A percentile compares a stretch with the other conserved stretches of the same genome.
These are phyloP conservation scores for Trichoderma citrinoviride DNA, from an alignment of 2,329 filamentous ascomycete genomes.

Conservation along the genomic window DNA sequence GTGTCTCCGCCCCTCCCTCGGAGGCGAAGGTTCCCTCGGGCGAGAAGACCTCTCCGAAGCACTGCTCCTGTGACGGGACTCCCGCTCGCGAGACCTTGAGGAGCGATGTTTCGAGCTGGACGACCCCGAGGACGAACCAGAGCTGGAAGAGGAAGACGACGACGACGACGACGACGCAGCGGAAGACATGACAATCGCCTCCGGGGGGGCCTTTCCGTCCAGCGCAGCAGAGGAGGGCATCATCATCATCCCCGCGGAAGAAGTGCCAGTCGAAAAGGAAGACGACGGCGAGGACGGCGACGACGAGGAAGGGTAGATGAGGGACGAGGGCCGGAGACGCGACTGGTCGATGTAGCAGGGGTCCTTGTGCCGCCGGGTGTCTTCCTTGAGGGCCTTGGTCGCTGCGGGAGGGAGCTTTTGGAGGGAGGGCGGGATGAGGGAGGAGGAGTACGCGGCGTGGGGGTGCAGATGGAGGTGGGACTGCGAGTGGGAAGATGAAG, in stretches of 20 bases:
- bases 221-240: not conserved
- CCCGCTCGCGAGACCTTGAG: not conserved
- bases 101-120: not conserved
- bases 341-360: conserved; percentile 7
- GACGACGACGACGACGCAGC: not conserved
- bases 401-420: conserved; percentile 10
- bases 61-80: not conserved
- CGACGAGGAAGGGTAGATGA: not conserved
- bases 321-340: not conserved
- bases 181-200: not conserved
- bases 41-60: not conserved
- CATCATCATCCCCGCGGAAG: not conserved
- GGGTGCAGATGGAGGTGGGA: not conserved
- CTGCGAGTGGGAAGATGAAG: not conserved
- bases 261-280: not conserved
- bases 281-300: not conserved
- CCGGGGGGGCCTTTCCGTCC: not conserved
- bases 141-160: not conserved
- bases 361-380: conserved; percentile 16
- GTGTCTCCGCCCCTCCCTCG: not conserved
- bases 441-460: not conserved
- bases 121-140: not conserved
- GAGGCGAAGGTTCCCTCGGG: conserved; percentile 4
- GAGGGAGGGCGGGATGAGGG: not conserved
- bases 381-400: conserved; percentile 15